These are phyloP conservation scores for Apiospora koreana DNA, from an alignment of 2,329 filamentous ascomycete genomes.

Conservation along the genomic window DNA sequence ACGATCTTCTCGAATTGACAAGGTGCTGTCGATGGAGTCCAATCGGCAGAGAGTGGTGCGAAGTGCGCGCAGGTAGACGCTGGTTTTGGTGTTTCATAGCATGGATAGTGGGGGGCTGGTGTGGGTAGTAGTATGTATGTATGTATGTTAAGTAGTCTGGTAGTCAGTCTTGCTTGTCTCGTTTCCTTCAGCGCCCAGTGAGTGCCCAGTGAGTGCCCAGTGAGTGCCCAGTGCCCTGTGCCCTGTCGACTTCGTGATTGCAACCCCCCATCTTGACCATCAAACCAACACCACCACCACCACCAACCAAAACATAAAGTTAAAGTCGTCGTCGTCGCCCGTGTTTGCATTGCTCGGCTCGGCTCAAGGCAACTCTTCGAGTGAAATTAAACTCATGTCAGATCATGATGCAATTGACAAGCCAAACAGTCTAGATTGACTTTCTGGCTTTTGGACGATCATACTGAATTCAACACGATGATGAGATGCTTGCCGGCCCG, in stretches of 20 bases:
- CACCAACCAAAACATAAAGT: not conserved
- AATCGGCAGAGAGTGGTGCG: not conserved
- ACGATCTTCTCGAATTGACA: constrained; percentile 8
- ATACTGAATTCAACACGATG: not conserved
- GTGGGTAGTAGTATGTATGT: not conserved
- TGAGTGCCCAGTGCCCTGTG: too few relatives aligned
- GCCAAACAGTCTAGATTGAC: not conserved
- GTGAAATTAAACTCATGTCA: not conserved
- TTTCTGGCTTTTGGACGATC: not conserved
- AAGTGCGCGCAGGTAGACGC: not conserved
- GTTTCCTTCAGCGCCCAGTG: not conserved
- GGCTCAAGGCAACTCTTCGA: too few relatives aligned
- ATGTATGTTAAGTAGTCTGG: too few relatives aligned
- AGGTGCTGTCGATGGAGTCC: not conserved
- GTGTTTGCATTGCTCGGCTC: too few relatives aligned
- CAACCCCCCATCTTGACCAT: not conserved
- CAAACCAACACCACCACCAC: not conserved
- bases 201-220: too few relatives aligned
- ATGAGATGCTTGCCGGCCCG: not conserved
- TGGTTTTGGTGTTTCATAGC: not conserved
- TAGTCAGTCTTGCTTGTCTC: too few relatives aligned
- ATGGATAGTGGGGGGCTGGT: not conserved
- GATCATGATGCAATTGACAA: not conserved
- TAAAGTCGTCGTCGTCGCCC: not conserved
- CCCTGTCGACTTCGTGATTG: not conserved